Conservation (phyloP, 2,329 filamentous ascomycete species). For the Xenoacremonium recifei region DNA sequence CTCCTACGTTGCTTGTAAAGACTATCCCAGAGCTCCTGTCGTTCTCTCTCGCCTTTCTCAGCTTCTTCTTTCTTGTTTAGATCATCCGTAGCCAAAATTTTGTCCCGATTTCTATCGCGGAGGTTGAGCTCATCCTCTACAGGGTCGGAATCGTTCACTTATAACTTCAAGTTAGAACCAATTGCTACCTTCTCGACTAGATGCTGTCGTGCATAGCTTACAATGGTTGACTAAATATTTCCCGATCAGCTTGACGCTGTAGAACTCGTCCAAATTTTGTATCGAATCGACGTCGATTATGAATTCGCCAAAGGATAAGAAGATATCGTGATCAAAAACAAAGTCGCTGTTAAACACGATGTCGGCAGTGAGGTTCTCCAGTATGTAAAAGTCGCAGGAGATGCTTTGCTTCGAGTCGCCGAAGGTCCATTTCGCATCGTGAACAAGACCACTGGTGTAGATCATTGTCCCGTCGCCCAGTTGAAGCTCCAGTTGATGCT, state of each 20-base stretch:
- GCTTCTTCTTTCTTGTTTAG: not conserved
- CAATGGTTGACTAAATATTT: not conserved
- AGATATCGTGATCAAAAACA: not conserved
- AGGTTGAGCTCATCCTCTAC: slow-evolving; percentile 2
- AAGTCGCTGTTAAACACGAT: slow-evolving; percentile 2
- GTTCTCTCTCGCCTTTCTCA: not conserved
- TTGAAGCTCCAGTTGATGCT: not conserved
- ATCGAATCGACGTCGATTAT: not conserved
- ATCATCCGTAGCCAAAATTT: not conserved
- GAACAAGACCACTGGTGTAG: not conserved
- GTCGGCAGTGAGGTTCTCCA: not conserved
- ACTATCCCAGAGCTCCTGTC: slow-evolving; percentile 1
- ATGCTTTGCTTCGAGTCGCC: accelerated
- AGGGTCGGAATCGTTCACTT: not conserved
- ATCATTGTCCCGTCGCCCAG: not conserved
- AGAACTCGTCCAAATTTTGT: not conserved
- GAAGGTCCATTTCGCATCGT: not conserved
- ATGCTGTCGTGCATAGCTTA: not conserved
- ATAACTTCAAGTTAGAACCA: not conserved
- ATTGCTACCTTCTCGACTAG: not conserved
- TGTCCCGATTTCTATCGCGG: not conserved
- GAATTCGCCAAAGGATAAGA: not conserved
- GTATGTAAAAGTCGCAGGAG: not conserved
- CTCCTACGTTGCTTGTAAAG: not conserved
- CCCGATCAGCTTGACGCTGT: slow-evolving; percentile 2